Percentiles rank a stretch among this genome's conserved stretches.
Evolutionary conservation across 208 protist species (phyloP).

Genomic region (Trichomonas tenax): DNA sequence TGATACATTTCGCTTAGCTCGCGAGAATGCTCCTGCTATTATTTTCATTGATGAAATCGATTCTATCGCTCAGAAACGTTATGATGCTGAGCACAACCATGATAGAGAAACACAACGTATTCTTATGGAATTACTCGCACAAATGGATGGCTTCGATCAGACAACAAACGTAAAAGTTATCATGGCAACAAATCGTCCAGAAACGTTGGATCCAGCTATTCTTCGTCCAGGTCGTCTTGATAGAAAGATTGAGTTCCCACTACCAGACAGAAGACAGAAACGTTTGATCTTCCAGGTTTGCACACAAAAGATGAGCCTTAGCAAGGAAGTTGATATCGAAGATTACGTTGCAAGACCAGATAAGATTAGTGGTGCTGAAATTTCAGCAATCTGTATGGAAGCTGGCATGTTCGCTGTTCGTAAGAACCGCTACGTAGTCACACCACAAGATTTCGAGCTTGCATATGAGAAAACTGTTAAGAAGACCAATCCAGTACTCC

Average conservation of each 20-base stretch:
- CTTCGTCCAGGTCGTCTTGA: constrained; percentile 71
- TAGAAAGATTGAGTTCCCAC: constrained; percentile 90
- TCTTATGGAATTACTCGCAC: constrained; percentile 99
- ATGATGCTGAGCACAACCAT: constrained; percentile 62
- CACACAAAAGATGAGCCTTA: constrained; percentile 93
- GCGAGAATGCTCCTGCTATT: constrained; percentile 94
- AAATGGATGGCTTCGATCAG: constrained; percentile 99
- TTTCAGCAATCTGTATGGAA: constrained; percentile 86
- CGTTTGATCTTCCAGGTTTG: constrained; percentile 95
- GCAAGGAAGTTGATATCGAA: constrained; percentile 80
- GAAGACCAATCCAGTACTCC: constrained; percentile 20
- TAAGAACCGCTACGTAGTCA: constrained; percentile 96
- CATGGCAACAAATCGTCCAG: constrained; percentile 45
- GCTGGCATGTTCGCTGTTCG: constrained; percentile 97
- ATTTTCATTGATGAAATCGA: constrained; percentile 99
- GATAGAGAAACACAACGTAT: constrained; percentile 96
- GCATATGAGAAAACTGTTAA: constrained; percentile 64
- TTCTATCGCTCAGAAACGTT: constrained; percentile 77
- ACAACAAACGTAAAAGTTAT: constrained; percentile 81
- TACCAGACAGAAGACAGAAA: constrained; percentile 91
- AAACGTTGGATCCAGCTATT: constrained; percentile 8
- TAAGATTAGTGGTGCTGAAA: constrained; percentile 92
- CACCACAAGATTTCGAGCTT: constrained; percentile 81
- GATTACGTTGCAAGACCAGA: constrained; percentile 76
- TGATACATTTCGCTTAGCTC: constrained; percentile 97